A percentile compares a stretch with the other conserved stretches of the same genome.
Evolutionary conservation across 1,139 yeast genomes (phyloP).

Genomic region (Diutina scorzettiae): DNA sequence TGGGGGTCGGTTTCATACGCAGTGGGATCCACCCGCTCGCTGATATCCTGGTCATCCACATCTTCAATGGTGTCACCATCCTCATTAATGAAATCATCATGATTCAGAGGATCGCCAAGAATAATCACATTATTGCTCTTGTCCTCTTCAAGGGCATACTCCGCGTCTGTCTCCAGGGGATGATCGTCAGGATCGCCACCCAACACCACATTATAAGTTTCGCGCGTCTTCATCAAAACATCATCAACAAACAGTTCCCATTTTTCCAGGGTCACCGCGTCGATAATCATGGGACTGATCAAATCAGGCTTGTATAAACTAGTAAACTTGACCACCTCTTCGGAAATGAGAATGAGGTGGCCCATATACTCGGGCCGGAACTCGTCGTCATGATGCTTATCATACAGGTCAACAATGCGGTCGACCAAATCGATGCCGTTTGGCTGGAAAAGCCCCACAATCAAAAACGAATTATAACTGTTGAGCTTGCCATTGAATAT

Average conservation of each 20-base stretch:
- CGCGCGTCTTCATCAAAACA: constrained; percentile 31
- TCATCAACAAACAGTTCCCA: constrained; percentile 40
- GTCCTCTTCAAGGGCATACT: constrained; percentile 7
- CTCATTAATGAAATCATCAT: constrained; percentile 21
- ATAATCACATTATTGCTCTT: constrained; percentile 16
- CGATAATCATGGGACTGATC: constrained; percentile 31
- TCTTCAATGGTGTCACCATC: background rate
- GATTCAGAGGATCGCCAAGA: constrained; percentile 26
- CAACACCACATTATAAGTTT: constrained; percentile 33
- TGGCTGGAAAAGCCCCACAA: constrained; percentile 27
- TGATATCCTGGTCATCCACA: background rate
- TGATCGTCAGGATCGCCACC: constrained; percentile 25
- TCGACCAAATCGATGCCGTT: constrained; percentile 23
- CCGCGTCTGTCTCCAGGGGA: constrained; percentile 10
- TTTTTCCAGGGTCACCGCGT: constrained; percentile 22
- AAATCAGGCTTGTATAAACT: constrained; percentile 37
- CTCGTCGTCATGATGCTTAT: constrained; percentile 10
- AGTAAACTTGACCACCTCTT: constrained; percentile 38
- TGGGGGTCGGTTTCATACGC: background rate
- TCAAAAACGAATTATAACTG: constrained; percentile 35
- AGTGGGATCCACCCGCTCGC: background rate
- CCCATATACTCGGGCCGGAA: constrained; percentile 39
- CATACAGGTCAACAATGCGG: constrained; percentile 22
- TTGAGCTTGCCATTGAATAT: constrained; percentile 37
- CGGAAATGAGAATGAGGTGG: constrained; percentile 34